Base-by-base conservation (phyloP, 1,284 basidiomycete genomes). In the Takashimella koratensis region DNA sequence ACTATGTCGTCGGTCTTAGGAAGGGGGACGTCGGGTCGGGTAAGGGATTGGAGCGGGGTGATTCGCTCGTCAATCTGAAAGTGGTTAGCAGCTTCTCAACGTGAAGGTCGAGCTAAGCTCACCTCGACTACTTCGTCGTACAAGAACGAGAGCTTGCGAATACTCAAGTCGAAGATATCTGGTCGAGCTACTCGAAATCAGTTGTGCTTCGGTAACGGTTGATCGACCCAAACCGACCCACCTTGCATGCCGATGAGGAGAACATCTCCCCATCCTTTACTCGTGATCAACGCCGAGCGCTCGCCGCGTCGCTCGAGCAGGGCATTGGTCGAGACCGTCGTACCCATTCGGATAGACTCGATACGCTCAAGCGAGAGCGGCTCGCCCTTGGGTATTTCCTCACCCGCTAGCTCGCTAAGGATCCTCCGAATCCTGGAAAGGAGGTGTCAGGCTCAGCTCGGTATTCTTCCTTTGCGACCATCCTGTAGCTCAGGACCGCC, bases 281-380 rank as follows among this genome's bases (percentile, higher is more conserved):
- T 97, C 67, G 94, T 96, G 19, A 98, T 77, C 20, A 98, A 79
- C 0, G 92, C 95, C 58, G 95, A 92, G 61, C 85, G 85, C 68
- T 92, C 87, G 1, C 95, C 95, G 68, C 92, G 93, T 42, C 95
- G 84, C 70, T 98, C 95, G 4, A 98, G 81, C 0, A 98, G 81
- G 0, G 95, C 94, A 64, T 98, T 98, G 10, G 95, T 98, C 0
- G 91, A 93, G 88, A 76, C 77, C 0, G 74, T 76, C 20, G 78
- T 73, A 16, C 75, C 71, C 64, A 78, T 77, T 2, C 67, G 64
- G 12, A 71, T 61, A 8, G 59, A 66, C 52, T 68, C 67, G 43
- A 68, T 59, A 22, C 41, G 47, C 21, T 64, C 61, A 3, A 65
- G 58, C 58, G 45, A 65, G 52, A 94, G 81, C 47, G 84, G 81